Conservation (phyloP, 805 yeast genomes). For the Myxozyma melibiosi region DNA sequence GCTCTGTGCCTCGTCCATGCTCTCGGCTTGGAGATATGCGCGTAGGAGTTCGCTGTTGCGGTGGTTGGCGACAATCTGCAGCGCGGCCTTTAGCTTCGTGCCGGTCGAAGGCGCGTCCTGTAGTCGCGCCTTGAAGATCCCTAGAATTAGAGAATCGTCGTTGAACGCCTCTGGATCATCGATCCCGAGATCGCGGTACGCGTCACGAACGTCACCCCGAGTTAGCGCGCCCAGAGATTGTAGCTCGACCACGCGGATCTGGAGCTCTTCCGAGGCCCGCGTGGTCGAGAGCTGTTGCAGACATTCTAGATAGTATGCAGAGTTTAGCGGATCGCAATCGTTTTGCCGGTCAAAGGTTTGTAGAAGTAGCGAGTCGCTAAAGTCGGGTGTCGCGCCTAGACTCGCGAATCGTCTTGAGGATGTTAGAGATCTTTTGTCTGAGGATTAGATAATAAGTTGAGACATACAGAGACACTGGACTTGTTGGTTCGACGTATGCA, state of each 20-base stretch:
- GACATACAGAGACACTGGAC: constrained; percentile 17
- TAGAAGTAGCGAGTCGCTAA: constrained; percentile 53
- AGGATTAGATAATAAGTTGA: background rate
- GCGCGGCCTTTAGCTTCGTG: constrained; percentile 52
- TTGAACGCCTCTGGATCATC: constrained; percentile 12
- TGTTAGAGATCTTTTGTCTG: background rate
- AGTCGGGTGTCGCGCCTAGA: constrained; percentile 54
- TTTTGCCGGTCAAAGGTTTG: constrained; percentile 50
- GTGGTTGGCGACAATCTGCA: constrained; percentile 61
- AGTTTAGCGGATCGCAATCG: constrained; percentile 48
- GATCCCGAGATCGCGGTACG: constrained; percentile 44
- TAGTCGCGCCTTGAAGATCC: constrained; percentile 20
- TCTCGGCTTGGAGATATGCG: constrained; percentile 51
- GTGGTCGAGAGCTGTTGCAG: constrained; percentile 54
- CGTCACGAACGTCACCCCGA: constrained; percentile 49
- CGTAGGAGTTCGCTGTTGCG: constrained; percentile 61
- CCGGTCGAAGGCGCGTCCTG: constrained; percentile 21
- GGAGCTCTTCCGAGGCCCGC: constrained; percentile 52
- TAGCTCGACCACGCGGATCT: constrained; percentile 49
- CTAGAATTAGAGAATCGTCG: constrained; percentile 25
- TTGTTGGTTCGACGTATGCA: constrained; percentile 18
- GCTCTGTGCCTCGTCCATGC: constrained; percentile 53
- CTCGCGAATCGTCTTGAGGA: constrained; percentile 45
- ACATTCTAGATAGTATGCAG: constrained; percentile 61
- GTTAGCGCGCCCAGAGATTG: constrained; percentile 58